Evolutionary conservation across 129 eudicot species (phyloP), one percentile per base, ranked within the genome.

Genomic region (Flaveria bidentis): DNA sequence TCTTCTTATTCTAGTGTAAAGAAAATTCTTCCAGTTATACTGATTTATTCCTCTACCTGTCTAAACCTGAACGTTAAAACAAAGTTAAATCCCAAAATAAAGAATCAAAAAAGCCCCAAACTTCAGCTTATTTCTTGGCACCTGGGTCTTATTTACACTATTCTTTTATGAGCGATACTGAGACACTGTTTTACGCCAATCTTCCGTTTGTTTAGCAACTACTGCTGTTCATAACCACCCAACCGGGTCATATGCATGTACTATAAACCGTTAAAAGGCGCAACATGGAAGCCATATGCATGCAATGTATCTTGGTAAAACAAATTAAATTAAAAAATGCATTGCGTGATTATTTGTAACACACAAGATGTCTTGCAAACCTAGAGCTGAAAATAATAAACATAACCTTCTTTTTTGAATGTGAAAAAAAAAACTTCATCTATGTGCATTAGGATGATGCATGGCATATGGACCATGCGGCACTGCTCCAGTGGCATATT

Each of bases 381-480:
- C 68, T 52, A 52, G 15, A 65, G 47, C 44, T 25, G 45, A 39
- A 44, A 42, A 41, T 11, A 4, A 42, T 65, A 66, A 55, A 42
- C 51, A 42, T 22, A 15, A 73, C 17, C 68, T 15, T 16, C 49
- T 30, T 44, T 80, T 65, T 64, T 26, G 5, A 52, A 15, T 65
- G 45, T 9, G 17, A 26, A 69, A 30, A 28, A 67, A 28, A 67
- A 61, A 58, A 45, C 39, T 42, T 82, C 75, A 78, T 57, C 79
- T 70, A 17, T 66, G 86, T 46, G 79, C 72, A 67, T 82, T 67
- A 16, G 72, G 86, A 45, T 41, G 82, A 66, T 77, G 86, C 68
- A 78, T 78, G 79, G 44, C 78, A 78, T 82, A 77, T 7, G 79
- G 72, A 67, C 78, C 85, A 65, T 67, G 82, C n/a, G 82, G 69